Evolutionary conservation across 495 filamentous ascomycete genomes (phyloP).

Genomic region (Massariosphaeria phaeospora): DNA sequence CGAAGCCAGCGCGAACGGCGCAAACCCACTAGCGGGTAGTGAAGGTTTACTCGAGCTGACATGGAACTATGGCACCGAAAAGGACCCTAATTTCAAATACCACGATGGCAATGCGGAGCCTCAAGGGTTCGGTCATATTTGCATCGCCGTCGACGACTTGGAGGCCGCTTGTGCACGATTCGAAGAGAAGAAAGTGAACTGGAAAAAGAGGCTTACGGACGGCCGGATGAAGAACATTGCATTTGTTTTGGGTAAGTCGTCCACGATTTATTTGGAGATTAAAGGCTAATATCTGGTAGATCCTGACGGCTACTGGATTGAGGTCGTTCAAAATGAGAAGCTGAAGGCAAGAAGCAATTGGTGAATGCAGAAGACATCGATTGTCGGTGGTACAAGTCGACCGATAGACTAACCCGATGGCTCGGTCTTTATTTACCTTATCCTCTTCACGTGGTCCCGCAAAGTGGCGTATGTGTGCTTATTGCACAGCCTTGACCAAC

Average conservation of each 20-base stretch:
- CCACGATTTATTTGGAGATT: not conserved
- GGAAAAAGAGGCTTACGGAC: conserved; percentile 92
- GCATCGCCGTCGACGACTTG: conserved; percentile 83
- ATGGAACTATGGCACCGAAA: conserved; percentile 97
- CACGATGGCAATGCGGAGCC: conserved; percentile 89
- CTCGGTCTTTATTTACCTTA: no score
- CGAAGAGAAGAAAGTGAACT: conserved; percentile 73
- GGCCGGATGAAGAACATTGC: conserved; percentile 94
- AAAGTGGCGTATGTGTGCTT: no score
- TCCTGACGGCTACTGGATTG: conserved; percentile 89
- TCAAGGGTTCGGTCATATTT: conserved; percentile 90
- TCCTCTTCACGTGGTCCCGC: no score
- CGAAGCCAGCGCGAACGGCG: conserved; percentile 43
- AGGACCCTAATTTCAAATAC: conserved; percentile 74
- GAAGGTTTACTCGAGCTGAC: conserved; percentile 89
- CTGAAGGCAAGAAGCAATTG: conserved; percentile 52
- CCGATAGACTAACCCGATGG: not conserved
- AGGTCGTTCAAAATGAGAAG: conserved; percentile 74
- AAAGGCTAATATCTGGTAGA: no score
- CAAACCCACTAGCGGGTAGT: conserved; percentile 56
- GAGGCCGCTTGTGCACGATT: conserved; percentile 80
- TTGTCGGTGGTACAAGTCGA: not conserved
- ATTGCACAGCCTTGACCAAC: no score
- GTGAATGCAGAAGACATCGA: conserved; percentile 27
- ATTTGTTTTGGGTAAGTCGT: conserved; percentile 58